These are phyloP conservation scores for Tritrichomonas musculus DNA, from an alignment of 208 protist genomes.

Conservation along the genomic window DNA sequence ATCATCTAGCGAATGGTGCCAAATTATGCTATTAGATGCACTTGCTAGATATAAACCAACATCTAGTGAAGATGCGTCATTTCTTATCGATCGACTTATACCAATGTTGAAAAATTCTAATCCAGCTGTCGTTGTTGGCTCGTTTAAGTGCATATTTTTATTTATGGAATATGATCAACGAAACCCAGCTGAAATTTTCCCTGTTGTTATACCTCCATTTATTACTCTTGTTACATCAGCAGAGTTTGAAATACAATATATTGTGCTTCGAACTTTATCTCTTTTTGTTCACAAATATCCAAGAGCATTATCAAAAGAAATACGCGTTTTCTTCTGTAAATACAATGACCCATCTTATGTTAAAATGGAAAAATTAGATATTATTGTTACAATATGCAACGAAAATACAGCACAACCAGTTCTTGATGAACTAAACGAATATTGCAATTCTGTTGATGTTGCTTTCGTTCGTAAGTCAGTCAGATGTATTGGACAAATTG, in stretches of 20 bases:
- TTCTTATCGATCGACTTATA: constrained; percentile 78
- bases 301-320: constrained; percentile 45
- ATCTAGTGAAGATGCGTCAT: constrained; percentile 63
- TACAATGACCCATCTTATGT: constrained; percentile 97
- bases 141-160: constrained; percentile 79
- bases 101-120: constrained; percentile 91
- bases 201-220: constrained; percentile 71
- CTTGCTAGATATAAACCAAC: constrained; percentile 58
- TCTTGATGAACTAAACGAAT: constrained; percentile 81
- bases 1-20: constrained; percentile 92
- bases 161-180: constrained; percentile 65
- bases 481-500: constrained; percentile 81
- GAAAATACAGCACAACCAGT: constrained; percentile 72
- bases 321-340: constrained; percentile 91
- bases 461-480: constrained; percentile 93
- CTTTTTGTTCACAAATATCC: constrained; percentile 85
- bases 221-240: constrained; percentile 66
- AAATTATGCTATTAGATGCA: constrained; percentile 92
- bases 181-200: constrained; percentile 27
- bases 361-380: constrained; percentile 94
- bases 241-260: constrained; percentile 92
- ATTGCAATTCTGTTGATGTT: constrained; percentile 88
- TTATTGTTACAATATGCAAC: constrained; percentile 80
- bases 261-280: constrained; percentile 94
- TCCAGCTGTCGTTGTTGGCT: constrained; percentile 88